These are phyloP conservation scores for Debaryomycetaceae sp. DNA, from an alignment of 1,139 yeast species.

Conservation along the genomic window DNA sequence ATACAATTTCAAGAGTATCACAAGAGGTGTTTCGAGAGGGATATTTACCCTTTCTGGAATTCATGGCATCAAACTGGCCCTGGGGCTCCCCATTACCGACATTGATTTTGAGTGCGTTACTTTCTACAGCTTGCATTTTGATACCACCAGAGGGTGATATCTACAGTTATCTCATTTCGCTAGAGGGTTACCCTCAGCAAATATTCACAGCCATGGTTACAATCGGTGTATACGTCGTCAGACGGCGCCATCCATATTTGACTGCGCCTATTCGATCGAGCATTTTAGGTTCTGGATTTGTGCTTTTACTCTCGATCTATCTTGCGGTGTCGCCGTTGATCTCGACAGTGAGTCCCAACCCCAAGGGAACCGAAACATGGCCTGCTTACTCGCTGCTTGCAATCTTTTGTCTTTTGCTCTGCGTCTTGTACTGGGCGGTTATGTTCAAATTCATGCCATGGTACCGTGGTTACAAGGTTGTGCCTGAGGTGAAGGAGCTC, in stretches of 20 bases:
- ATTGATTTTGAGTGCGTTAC: constrained; percentile 29
- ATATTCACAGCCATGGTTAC: constrained; percentile 46
- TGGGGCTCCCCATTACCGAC: constrained; percentile 54
- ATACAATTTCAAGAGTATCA: constrained; percentile 55
- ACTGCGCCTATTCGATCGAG: constrained; percentile 49
- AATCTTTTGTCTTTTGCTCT: constrained; percentile 25
- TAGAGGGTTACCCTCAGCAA: constrained; percentile 69
- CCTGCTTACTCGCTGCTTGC: constrained; percentile 51
- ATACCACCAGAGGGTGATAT: constrained; percentile 78
- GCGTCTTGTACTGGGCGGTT: constrained; percentile 45
- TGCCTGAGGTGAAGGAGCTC: constrained; percentile 32
- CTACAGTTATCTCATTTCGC: constrained; percentile 67
- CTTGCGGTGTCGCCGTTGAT: constrained; percentile 46
- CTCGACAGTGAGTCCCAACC: constrained; percentile 34
- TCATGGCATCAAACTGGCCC: constrained; percentile 56
- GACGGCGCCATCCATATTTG: constrained; percentile 42
- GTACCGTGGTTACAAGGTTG: constrained; percentile 37
- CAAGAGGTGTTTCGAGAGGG: constrained; percentile 67
- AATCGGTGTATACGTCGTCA: constrained; percentile 47
- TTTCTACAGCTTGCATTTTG: constrained; percentile 41
- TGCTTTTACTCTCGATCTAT: constrained; percentile 36
- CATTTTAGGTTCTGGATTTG: constrained; percentile 37
- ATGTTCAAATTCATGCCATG: constrained; percentile 44
- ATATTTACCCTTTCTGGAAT: constrained; percentile 47
- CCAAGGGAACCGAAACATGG: constrained; percentile 39